A percentile compares a stretch with the other conserved stretches of the same genome.
Conservation (phyloP, 2,329 filamentous ascomycete species). For the Sclerotinia spermophila region DNA sequence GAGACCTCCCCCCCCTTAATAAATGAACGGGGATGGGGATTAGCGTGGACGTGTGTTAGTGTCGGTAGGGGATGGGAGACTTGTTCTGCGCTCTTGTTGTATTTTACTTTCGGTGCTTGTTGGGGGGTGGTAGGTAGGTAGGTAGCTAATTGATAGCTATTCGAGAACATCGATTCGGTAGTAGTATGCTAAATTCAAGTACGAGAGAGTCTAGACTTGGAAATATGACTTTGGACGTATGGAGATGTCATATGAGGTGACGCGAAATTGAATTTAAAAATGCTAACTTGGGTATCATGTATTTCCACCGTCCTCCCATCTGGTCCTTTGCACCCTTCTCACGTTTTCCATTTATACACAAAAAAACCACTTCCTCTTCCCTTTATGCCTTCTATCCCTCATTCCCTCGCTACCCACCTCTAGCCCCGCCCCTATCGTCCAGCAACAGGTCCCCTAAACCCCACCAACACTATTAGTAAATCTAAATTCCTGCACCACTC, state of each 20-base stretch:
- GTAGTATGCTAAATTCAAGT: no score
- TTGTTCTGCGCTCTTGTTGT: background rate
- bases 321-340: no score
- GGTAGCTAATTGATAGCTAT: no score
- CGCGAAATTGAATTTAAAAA: background rate
- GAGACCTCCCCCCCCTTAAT: no score
- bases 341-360: background rate
- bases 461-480: background rate
- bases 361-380: background rate
- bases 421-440: background rate
- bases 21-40: no score
- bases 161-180: no score
- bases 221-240: background rate
- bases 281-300: background rate
- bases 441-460: background rate
- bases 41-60: no score
- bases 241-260: background rate
- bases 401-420: background rate
- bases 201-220: no score
- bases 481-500: slow-evolving; percentile 11
- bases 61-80: fast-evolving
- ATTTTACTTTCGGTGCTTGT: background rate
- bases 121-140: no score
- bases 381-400: background rate
- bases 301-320: background rate